Conservation (phyloP, 208 protist genomes). For the Leishmania gerbilli region DNA sequence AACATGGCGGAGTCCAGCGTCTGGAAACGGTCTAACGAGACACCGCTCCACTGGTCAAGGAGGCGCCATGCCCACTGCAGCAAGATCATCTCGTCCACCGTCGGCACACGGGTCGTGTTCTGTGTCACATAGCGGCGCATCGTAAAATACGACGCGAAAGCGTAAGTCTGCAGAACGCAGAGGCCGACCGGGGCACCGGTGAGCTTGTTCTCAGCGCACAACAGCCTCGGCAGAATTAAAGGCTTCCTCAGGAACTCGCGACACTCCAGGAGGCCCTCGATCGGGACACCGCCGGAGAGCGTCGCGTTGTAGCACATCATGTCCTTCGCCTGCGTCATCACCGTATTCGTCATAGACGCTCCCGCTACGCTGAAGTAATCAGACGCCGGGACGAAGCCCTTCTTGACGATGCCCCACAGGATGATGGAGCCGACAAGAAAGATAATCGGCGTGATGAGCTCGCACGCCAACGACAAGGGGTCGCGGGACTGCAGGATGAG, state of each 20-base stretch:
- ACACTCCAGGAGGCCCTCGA: conserved; percentile 16
- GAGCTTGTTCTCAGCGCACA: conserved; percentile 22
- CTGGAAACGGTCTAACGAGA: conserved; percentile 18
- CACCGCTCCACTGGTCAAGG: conserved; percentile 27
- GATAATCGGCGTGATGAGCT: conserved; percentile 73
- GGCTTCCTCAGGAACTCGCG: not conserved
- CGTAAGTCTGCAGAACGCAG: conserved; percentile 12
- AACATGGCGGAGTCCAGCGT: conserved; percentile 35
- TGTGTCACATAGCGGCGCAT: conserved; percentile 22
- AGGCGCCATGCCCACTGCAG: conserved; percentile 54
- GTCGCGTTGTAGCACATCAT: conserved; percentile 42
- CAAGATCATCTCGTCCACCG: conserved; percentile 48
- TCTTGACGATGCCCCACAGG: conserved; percentile 57
- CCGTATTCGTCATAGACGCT: conserved; percentile 1
- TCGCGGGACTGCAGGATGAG: conserved; percentile 44
- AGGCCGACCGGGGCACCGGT: conserved; percentile 36
- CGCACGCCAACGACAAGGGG: conserved; percentile 37
- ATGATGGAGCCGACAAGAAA: conserved; percentile 52
- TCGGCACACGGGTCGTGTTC: conserved; percentile 39
- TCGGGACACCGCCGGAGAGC: conserved; percentile 18
- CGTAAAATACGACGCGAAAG: not conserved
- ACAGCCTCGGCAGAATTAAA: not conserved
- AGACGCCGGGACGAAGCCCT: conserved; percentile 7
- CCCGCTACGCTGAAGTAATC: conserved; percentile 35
- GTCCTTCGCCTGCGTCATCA: conserved; percentile 12